Conservation (phyloP, 1,284 basidiomycete genomes). For the Heterobasidion occidentale region DNA sequence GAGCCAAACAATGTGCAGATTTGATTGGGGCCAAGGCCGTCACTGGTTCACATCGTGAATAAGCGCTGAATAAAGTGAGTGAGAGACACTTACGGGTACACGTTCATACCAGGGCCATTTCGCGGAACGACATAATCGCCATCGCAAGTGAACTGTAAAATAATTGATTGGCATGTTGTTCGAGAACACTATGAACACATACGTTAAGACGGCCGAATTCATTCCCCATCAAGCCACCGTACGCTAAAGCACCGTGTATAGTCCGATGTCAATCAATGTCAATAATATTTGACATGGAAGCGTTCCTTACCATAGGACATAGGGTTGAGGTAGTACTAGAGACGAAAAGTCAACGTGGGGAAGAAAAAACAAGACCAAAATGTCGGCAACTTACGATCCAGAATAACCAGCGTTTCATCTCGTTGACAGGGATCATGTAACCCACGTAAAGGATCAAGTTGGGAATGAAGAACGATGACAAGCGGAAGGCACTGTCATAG, state of each 20-base stretch:
- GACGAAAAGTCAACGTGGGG: neutral
- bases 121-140: constrained; percentile 64
- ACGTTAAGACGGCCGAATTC: constrained; percentile 71
- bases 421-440: constrained; percentile 64
- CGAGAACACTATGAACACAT: constrained; percentile 11
- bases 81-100: constrained; percentile 51
- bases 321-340: constrained; percentile 69
- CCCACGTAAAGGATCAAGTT: constrained; percentile 63
- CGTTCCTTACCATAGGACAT: constrained; percentile 57
- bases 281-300: neutral
- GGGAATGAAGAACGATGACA: constrained; percentile 54
- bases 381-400: constrained; percentile 55
- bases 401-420: constrained; percentile 86
- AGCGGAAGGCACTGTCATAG: constrained; percentile 58
- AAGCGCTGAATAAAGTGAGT: neutral
- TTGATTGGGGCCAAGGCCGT: constrained; percentile 50
- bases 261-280: neutral
- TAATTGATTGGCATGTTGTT: constrained; percentile 1
- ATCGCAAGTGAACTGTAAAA: constrained; percentile 52
- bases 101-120: constrained; percentile 52
- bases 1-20: constrained; percentile 63
- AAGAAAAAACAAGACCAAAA: neutral
- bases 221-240: constrained; percentile 77
- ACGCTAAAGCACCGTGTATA: constrained; percentile 30
- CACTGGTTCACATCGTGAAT: neutral